Percentiles rank a stretch among this genome's conserved stretches.
Evolutionary conservation across 2,329 filamentous ascomycete species (phyloP).

Genomic region (Colletotrichum musicola): DNA sequence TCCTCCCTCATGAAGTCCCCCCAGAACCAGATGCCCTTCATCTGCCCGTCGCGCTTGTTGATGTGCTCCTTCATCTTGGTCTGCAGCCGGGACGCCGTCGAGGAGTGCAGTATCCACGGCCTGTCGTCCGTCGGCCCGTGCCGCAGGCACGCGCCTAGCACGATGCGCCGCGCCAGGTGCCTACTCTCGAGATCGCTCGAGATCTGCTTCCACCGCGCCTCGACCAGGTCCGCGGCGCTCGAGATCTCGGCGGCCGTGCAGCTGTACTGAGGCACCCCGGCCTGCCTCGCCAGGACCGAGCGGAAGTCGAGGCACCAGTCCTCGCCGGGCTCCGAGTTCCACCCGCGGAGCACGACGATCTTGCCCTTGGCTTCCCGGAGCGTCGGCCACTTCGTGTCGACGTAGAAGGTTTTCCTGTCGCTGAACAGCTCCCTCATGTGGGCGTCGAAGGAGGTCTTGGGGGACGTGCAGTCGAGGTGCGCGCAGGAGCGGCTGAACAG

Average conservation of each 20-base stretch:
- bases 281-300: background rate
- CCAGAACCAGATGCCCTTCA: conserved; percentile 6
- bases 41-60: background rate
- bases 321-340: background rate
- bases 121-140: background rate
- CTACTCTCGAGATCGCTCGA: background rate
- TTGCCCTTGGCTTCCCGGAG: conserved; percentile 3
- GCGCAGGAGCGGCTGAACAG: conserved; percentile 15
- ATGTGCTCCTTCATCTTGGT: background rate
- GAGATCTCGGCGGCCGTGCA: background rate
- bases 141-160: conserved; percentile 4
- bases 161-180: background rate
- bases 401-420: background rate
- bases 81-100: conserved; percentile 8
- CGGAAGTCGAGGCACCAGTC: background rate
- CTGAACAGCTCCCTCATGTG: background rate
- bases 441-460: background rate
- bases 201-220: background rate
- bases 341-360: conserved; percentile 13
- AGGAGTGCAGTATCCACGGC: conserved; percentile 2
- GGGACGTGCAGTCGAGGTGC: too few relatives aligned
- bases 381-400: conserved; percentile 9
- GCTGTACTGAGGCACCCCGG: background rate
- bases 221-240: background rate
- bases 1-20: conserved; percentile 21